These are phyloP conservation scores for Dendrobium catenatum DNA, from an alignment of 106 monocot genomes.

Conservation along the genomic window DNA sequence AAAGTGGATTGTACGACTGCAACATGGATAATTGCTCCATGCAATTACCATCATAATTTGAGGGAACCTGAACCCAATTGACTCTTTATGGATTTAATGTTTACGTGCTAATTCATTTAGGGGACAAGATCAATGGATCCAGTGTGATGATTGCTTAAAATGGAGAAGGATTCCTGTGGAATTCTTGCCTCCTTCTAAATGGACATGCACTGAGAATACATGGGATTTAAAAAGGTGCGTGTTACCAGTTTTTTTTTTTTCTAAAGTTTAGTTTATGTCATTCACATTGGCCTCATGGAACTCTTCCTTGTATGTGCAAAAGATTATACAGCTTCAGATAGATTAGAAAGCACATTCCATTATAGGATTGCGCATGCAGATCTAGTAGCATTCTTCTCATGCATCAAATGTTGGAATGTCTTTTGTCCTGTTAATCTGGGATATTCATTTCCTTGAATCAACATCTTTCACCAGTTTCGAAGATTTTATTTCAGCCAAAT, in stretches of 20 bases:
- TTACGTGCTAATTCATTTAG: conserved; percentile 27
- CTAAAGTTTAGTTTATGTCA: not conserved
- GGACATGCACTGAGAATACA: conserved; percentile 76
- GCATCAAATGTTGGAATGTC: not conserved
- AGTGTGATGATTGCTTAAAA: conserved; percentile 87
- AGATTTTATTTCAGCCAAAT: not conserved
- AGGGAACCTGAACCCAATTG: not conserved
- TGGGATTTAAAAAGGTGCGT: conserved; percentile 64
- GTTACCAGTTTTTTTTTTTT: not conserved
- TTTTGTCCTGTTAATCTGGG: not conserved
- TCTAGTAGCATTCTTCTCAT: not conserved
- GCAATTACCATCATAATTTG: not conserved
- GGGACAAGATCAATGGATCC: conserved; percentile 88
- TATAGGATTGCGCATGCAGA: not conserved
- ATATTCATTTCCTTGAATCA: not conserved
- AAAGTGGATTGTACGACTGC: no score
- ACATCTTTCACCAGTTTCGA: not conserved
- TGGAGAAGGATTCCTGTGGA: conserved; percentile 81
- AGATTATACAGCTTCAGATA: not conserved
- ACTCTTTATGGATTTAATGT: conserved; percentile 1
- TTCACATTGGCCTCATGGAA: not conserved
- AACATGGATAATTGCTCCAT: not conserved
- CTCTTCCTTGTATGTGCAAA: not conserved
- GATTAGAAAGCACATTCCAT: not conserved
- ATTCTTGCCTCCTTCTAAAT: conserved; percentile 69